Base-by-base conservation (phyloP, 1,284 basidiomycete species). In the Cerrena zonata region DNA sequence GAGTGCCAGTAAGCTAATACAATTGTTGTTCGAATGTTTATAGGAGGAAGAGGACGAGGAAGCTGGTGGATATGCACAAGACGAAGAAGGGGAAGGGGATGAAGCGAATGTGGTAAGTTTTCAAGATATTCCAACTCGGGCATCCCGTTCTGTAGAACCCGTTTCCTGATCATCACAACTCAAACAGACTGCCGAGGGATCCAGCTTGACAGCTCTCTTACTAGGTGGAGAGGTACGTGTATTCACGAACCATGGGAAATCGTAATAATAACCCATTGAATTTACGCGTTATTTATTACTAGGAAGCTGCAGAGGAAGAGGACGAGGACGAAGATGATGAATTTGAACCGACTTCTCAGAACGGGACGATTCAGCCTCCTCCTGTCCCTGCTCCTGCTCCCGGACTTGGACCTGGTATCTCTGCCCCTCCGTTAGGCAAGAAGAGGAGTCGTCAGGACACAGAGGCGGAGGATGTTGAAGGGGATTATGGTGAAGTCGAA, bases 391-490 rank as follows among this genome's bases (percentile, higher is more conserved):
- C 48, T 10, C n/a, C 48, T 11, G 27, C 52, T n/a, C n/a, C n/a
- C n/a, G n/a, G n/a, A n/a, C n/a, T n/a, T n/a, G n/a, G n/a, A n/a
- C n/a, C n/a, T n/a, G 7, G 7, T 7, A 15, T 7, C 7, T 34
- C 30, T 34, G 30, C 30, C 30, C 7, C 30, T 34, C 30, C 7
- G 30, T 27, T 62, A 10, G 64, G 62, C 11, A 58, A 51, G 67
- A 75, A 67, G 70, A 74, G 63, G 60, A 69, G 58, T 56, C 58
- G 51, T 60, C 69, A 60, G 61, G 70, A 62, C 7, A 65, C 69
- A 40, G 67, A 57, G 19, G 50, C 42, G 37, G 38, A 49, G 38
- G 53, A 57, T 47, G 49, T 61, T 24, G 43, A 58, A 23, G 59
- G 59, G 2, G 60, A 63, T 48, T 60, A 62, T 37, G 59, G 59